Conservation (phyloP, 2,329 filamentous ascomycete genomes). For the Celoporthe dispersa region DNA sequence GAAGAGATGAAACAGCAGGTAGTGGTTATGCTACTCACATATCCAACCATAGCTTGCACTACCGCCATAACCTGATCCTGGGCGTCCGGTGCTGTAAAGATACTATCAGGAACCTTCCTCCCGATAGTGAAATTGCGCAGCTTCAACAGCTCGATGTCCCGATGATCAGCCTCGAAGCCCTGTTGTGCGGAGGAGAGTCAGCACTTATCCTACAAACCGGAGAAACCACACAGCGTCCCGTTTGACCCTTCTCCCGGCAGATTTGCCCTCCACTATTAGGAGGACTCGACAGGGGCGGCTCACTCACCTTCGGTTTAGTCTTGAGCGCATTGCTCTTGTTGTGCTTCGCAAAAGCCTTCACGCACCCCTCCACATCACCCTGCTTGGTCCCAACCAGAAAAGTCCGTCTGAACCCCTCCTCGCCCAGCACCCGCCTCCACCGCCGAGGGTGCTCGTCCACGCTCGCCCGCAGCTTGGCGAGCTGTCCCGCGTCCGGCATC, state of each 20-base stretch:
- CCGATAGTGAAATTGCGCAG: constrained; percentile 79
- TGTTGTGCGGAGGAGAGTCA: constrained; percentile 40
- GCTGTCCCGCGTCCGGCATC: constrained; percentile 71
- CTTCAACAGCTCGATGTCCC: constrained; percentile 79
- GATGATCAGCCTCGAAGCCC: constrained; percentile 76
- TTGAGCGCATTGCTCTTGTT: constrained; percentile 81
- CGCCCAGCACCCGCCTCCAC: constrained; percentile 70
- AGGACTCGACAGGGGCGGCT: not conserved
- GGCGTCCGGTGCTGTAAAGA: constrained; percentile 65
- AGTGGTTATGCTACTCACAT: constrained; percentile 66
- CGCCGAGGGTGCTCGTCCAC: constrained; percentile 74
- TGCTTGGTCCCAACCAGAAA: constrained; percentile 65
- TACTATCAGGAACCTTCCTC: constrained; percentile 66
- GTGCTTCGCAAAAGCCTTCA: constrained; percentile 70
- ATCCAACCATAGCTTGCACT: constrained; percentile 72
- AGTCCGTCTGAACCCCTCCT: constrained; percentile 61
- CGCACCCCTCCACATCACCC: constrained; percentile 58
- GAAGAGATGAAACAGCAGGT: not conserved
- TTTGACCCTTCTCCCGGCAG: not conserved
- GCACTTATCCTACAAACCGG: constrained; percentile 13
- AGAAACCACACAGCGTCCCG: not conserved
- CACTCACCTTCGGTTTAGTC: constrained; percentile 78
- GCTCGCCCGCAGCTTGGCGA: constrained; percentile 70
- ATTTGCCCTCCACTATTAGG: too few relatives aligned
- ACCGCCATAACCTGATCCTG: constrained; percentile 68